These are phyloP conservation scores for Crotalaria pallida DNA, from an alignment of 306 rosid species.

Conservation along the genomic window DNA sequence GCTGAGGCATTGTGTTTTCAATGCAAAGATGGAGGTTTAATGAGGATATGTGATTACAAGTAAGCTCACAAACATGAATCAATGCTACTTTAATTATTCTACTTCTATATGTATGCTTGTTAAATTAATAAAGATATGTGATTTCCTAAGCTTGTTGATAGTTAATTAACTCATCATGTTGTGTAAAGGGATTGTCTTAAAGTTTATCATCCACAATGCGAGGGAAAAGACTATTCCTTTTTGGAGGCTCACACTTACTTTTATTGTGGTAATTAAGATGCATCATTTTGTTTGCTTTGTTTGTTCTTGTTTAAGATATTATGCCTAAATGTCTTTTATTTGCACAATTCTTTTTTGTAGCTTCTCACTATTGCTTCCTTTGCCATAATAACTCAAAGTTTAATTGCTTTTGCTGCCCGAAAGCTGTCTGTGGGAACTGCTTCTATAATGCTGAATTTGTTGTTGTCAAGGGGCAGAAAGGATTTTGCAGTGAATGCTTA, in stretches of 20 bases:
- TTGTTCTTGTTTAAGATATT: slow-evolving; percentile 9
- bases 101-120: background rate
- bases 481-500: slow-evolving; percentile 54
- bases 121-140: slow-evolving; percentile 2
- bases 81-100: background rate
- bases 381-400: slow-evolving; percentile 51
- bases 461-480: slow-evolving; percentile 32
- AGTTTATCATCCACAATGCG: slow-evolving; percentile 58
- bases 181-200: slow-evolving; percentile 63
- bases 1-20: slow-evolving; percentile 52
- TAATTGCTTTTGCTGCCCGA: slow-evolving; percentile 69
- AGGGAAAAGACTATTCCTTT: slow-evolving; percentile 40
- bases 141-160: background rate
- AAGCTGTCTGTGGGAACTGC: slow-evolving; percentile 60
- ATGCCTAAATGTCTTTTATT: background rate
- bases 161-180: slow-evolving; percentile 17
- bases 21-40: slow-evolving; percentile 62
- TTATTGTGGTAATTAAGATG: slow-evolving; percentile 50
- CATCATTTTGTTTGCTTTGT: background rate
- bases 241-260: slow-evolving; percentile 29
- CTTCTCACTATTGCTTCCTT: slow-evolving; percentile 48
- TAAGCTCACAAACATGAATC: slow-evolving; percentile 15
- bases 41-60: slow-evolving; percentile 51
- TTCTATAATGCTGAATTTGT: slow-evolving; percentile 34
- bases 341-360: slow-evolving; percentile 36